Evolutionary conservation across 2,329 filamentous ascomycete species (phyloP).

Genomic region (Trichoderma koningiopsis): DNA sequence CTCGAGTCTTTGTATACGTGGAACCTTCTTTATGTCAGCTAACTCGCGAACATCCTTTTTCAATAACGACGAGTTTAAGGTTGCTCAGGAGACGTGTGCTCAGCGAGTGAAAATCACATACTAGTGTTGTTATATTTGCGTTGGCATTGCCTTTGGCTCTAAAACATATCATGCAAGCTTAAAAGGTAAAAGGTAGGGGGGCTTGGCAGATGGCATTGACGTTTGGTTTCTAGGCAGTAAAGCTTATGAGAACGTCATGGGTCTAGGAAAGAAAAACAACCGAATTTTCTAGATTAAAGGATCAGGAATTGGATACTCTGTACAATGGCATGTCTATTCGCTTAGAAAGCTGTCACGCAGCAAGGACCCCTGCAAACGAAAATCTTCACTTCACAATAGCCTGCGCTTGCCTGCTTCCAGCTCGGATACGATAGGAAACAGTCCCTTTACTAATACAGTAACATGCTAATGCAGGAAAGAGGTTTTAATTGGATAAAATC

Average conservation of each 20-base stretch:
- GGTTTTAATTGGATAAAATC: not conserved
- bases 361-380: not conserved
- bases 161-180: not conserved
- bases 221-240: not conserved
- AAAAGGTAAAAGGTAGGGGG: conserved; percentile 4
- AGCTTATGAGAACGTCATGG: conserved; percentile 7
- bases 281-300: not conserved
- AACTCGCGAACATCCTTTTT: not conserved
- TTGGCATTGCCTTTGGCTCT: not conserved
- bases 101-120: not conserved
- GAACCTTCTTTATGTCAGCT: not conserved
- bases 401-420: not conserved
- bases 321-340: not conserved
- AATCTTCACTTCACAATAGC: not conserved
- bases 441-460: not conserved
- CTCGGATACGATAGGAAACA: not conserved
- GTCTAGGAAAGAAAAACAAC: not conserved
- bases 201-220: not conserved
- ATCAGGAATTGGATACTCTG: not conserved
- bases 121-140: not conserved
- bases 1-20: conserved; percentile 10
- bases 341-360: not conserved
- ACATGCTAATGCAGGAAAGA: not conserved
- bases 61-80: not conserved
- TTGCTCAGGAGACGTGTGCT: conserved; percentile 3